phyloP scores from a whole-genome alignment of 331 rosid species.

The Erythrophleum ivorense region DNA sequence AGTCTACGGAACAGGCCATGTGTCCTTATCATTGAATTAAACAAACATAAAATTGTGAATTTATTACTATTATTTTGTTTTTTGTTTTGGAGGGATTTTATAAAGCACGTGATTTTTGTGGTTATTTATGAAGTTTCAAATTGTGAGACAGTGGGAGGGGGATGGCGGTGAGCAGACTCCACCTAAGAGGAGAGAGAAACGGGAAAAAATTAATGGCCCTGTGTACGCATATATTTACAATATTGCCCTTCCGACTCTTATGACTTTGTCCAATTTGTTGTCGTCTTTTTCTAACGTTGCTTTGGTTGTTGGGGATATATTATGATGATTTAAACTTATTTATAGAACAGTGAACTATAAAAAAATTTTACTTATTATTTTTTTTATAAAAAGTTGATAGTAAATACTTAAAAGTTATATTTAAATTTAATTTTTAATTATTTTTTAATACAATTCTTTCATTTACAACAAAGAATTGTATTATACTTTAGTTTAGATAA shows the following conservation, averaged over 20 bases:
- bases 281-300: too few relatives aligned
- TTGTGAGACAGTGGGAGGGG: not conserved
- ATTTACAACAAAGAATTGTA: too few relatives aligned
- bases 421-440: too few relatives aligned
- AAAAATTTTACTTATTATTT: too few relatives aligned
- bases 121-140: not conserved
- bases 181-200: not conserved
- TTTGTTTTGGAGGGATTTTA: not conserved
- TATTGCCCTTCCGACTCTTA: not conserved
- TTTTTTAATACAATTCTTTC: too few relatives aligned
- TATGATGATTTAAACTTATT: too few relatives aligned
- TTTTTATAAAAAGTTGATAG: too few relatives aligned
- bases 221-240: not conserved
- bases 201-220: not conserved
- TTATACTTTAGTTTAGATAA: too few relatives aligned
- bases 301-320: too few relatives aligned
- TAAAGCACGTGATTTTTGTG: constrained; percentile 5
- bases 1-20: not conserved
- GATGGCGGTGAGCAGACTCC: not conserved
- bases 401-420: too few relatives aligned
- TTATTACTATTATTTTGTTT: not conserved
- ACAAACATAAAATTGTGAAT: not conserved
- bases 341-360: too few relatives aligned
- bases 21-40: not conserved
- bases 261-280: not conserved